phyloP scores from a whole-genome alignment of 176 grass and related monocot genomes.

The Secale cereale region DNA sequence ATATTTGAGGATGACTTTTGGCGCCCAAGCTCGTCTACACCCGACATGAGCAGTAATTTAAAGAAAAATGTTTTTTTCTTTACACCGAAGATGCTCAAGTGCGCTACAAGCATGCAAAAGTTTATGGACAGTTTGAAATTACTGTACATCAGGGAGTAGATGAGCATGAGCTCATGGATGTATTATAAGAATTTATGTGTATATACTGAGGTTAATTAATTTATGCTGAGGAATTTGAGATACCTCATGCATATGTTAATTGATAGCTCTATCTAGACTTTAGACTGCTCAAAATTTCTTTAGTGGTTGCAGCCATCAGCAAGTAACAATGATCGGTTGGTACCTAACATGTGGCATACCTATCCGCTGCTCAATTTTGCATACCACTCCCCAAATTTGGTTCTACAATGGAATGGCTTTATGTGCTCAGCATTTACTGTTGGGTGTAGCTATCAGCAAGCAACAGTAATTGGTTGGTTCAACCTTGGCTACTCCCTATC shows the following conservation, averaged over 20 bases:
- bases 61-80: too few species aligned
- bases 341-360: background rate
- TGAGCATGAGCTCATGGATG: too few species aligned
- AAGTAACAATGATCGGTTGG: background rate
- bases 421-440: background rate
- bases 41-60: too few species aligned
- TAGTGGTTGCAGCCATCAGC: constrained; percentile 11
- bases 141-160: too few species aligned
- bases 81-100: too few species aligned
- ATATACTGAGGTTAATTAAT: constrained; percentile 1
- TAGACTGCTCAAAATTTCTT: background rate
- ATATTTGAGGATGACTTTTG: background rate
- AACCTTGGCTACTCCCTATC: background rate
- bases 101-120: too few species aligned
- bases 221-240: background rate
- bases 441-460: background rate
- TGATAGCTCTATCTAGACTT: background rate
- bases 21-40: too few species aligned
- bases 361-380: background rate
- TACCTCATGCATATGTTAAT: background rate
- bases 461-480: background rate
- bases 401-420: background rate
- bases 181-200: background rate
- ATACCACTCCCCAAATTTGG: background rate
- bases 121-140: too few species aligned